Evolutionary conservation across 192 early-diverging fungal species (phyloP), one percentile per base, ranked within the genome.

Genomic region (Polychytrium aggregatum): DNA sequence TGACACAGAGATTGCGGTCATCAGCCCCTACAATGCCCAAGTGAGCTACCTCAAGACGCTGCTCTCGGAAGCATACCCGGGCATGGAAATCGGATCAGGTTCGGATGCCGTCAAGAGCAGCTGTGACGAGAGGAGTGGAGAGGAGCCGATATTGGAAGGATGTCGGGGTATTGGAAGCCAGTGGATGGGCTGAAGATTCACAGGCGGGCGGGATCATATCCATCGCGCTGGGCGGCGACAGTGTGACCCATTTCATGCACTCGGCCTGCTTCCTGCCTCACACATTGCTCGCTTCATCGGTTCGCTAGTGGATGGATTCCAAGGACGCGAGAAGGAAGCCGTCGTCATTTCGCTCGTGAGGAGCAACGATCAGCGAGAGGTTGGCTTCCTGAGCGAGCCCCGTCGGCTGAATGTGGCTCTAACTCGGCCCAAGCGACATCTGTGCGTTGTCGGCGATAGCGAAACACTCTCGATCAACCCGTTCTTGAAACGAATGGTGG

Each of bases 301-400:
- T 16, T 7, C 40, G 16, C 1, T 31, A 3, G 86, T 93, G 2
- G 90, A 93, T 56, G 87, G 90, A 1, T 87, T 90, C 52, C 90
- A 93, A 59, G 92, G 92, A 4, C 78, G 87, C 29, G 92, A 96
- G 56, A 88, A 88, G 52, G 85, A 92, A 55, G 87, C 83, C 0
- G 76, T 92, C 24, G 64, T 96, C 8, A 39, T 95, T 21, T 76
- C 81, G 1, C 62, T 92, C 6, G 89, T 95, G 13, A 63, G 91
- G 18, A 83, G 82, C 21, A 95, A 96, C 56, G 71, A 67, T 14
- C 60, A 66, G 14, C 73, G 75, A 3, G 78, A 89, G 41, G 76
- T 92, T 18, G 92, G 92, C 2, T 96, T 96, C 53, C 64, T 96
- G 45, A 57, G 59, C 0, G 89, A 96, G 35, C 72, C 72, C 40